A percentile compares a stretch with the other conserved stretches of the same genome.
Evolutionary conservation across 1,284 basidiomycete species (phyloP).

Genomic region (Cutaneotrichosporon arboriforme): DNA sequence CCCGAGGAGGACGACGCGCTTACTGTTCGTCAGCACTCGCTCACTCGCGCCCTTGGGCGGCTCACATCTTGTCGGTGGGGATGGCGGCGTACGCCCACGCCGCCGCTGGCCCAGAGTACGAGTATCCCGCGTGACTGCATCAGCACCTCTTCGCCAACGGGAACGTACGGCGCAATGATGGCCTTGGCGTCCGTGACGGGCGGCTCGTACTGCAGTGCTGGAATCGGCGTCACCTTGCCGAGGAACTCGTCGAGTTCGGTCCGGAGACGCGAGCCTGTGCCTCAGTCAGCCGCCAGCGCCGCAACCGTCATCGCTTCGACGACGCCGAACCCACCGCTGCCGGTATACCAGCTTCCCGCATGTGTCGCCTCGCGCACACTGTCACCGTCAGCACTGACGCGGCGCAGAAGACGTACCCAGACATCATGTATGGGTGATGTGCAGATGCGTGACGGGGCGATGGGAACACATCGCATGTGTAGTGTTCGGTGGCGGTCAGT

Average conservation of each 20-base stretch:
- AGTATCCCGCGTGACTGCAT: conserved; percentile 86
- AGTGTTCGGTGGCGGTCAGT: no score
- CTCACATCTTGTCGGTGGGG: conserved; percentile 69
- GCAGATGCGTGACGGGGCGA: neutral
- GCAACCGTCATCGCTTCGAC: neutral
- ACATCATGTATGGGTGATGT: conserved; percentile 10
- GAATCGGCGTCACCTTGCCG: conserved; percentile 53
- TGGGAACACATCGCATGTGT: neutral
- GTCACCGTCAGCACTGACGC: neutral
- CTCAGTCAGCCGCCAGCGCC: conserved; percentile 9
- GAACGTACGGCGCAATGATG: conserved; percentile 85
- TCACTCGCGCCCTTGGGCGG: no score
- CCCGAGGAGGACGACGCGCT: conserved; percentile 87
- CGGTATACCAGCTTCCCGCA: conserved; percentile 86
- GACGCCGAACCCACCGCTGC: conserved; percentile 55
- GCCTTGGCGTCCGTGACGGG: conserved; percentile 78
- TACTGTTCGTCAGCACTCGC: conserved; percentile 53
- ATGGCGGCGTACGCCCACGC: conserved; percentile 94
- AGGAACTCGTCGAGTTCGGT: conserved; percentile 64
- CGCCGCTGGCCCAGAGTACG: conserved; percentile 87
- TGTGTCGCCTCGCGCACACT: conserved; percentile 62
- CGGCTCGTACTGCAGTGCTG: conserved; percentile 53
- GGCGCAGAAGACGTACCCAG: conserved; percentile 6
- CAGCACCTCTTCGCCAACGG: neutral
- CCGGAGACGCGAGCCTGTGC: conserved; percentile 57